Base-by-base conservation (phyloP, 371 early-diverging fungal species). In the Umbelopsis sp. region DNA sequence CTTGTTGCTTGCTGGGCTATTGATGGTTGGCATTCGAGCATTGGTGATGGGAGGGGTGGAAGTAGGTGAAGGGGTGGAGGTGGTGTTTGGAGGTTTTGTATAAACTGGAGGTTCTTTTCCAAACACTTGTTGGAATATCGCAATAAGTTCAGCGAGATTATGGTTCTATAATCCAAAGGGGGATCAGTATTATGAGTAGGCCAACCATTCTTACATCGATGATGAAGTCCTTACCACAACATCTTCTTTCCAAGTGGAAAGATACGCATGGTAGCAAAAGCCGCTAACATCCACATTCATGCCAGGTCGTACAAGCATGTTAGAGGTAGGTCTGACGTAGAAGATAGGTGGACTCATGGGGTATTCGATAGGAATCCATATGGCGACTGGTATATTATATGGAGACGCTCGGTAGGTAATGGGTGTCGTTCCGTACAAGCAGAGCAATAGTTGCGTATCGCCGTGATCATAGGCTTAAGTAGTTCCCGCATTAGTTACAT, bases 321-420 rank as follows among this genome's bases (percentile, higher is more conserved):
- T 84, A 7, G 90, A 81, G 11, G 97, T 97, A 25, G 97, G 97
- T 20, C 87, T 91, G 20, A 97, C 97, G 71, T 91, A 94, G 2
- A 87, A 87, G 67, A 92, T 86, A 24, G 97, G 97, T 24, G 96
- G 87, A 63, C 82, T 77, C 37, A 79, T 78, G 4, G 97, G 97
- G 72, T 94, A 97, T 46, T 84, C 85, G 37, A 82, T 87, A 38
- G 97, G 97, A 35, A 96, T 77, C 94, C 94, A 95, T 51, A 94
- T 85, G 22, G 90, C 92, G 11, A 97, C 87, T 1, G 97, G 97
- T 66, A 97, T 97, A 78, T 97, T 95, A 80, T 96, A 97, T 16
- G 92, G 86, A n/a, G 80, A 81, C 2, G 88, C 88, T 50, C 89
- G 87, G 72, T 90, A 96, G 18, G 88, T 86, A 46, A 97, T 91